Percentiles rank a stretch among this genome's conserved stretches.
Evolutionary conservation across 2,329 filamentous ascomycete genomes (phyloP).

Genomic region (Colletotrichum tamarilloi): DNA sequence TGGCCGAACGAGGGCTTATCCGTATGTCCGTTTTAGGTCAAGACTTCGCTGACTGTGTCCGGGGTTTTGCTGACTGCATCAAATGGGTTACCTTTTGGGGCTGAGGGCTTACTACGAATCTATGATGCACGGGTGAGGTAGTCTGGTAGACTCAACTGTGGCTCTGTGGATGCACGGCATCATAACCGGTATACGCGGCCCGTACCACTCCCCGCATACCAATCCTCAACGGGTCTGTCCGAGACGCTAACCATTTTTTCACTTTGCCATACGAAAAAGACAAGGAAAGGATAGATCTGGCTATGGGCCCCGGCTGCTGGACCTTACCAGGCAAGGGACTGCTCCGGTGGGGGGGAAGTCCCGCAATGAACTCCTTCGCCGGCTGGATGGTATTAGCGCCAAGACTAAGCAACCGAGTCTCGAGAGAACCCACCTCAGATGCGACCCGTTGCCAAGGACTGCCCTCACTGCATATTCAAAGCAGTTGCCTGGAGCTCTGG

Average conservation of each 20-base stretch:
- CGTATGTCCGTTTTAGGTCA: neutral
- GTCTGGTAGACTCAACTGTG: neutral
- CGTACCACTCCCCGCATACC: neutral
- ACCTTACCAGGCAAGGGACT: neutral
- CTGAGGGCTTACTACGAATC: neutral
- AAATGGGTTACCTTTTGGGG: neutral
- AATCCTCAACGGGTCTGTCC: neutral
- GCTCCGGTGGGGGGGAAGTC: neutral
- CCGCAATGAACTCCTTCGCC: neutral
- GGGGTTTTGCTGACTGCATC: neutral
- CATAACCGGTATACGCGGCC: neutral
- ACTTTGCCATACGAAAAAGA: neutral
- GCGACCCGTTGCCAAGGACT: neutral
- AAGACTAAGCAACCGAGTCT: neutral
- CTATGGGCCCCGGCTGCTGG: neutral
- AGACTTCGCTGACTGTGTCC: neutral
- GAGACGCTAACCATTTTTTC: neutral
- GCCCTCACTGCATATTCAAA: neutral
- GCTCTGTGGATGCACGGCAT: neutral
- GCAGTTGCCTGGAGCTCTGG: neutral
- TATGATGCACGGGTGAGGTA: neutral
- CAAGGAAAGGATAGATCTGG: neutral
- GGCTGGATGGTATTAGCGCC: neutral
- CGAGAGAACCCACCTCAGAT: neutral
- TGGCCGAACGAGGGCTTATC: neutral